Base-by-base conservation (phyloP, 2,329 filamentous ascomycete species). In the Grosmannia clavigera region DNA sequence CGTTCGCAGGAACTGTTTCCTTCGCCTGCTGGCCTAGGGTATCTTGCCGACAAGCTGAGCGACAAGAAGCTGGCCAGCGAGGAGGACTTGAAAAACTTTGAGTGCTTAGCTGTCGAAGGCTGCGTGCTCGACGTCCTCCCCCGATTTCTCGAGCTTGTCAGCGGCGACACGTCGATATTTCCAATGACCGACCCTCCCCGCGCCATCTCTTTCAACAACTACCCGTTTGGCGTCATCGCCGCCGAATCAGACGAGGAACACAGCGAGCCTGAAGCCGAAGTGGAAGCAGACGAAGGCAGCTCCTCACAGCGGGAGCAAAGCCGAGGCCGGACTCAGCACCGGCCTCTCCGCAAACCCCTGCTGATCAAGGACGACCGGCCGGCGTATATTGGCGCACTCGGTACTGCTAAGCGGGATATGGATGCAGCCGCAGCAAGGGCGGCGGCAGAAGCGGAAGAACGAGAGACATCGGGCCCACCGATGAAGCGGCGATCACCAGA, bases 71-170 rank as follows among this genome's bases (percentile, higher is more conserved):
- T 61, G 25, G 60, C 60, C 9, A 52, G 60, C 31, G 58, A 59
- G 31, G 51, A 61, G 6, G 60, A 61, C 43, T 27, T 61, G 25
- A 59, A 52, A n/a, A 52, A 22, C 4, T 61, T 61, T 58, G 58
- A 61, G 35, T 61, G 35, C n/a, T 31, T 60, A 31, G 55, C 58
- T 22, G 58, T 61, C 16, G 58, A 61, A 22, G 59, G 55, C 51
- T 60, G 59, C 31, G 59, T 22, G 50, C 55, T 60, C 27, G 59
- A 60, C 19, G 55, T 60, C 9, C 3, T 60, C 3, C 59, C 51
- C 3, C 58, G 16, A 14, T 52, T 61, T 14, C 35, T 60, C 22
- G 58, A 58, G 27, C 56, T 62, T 65, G 40, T 69, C 48, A 7
- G 62, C 12, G 33, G 7, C 31, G 55, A 33, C 35, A 33, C 16